Evolutionary conservation across 1,284 basidiomycete genomes (phyloP), one percentile per base, ranked within the genome.

Genomic region (Vanrija humicola): DNA sequence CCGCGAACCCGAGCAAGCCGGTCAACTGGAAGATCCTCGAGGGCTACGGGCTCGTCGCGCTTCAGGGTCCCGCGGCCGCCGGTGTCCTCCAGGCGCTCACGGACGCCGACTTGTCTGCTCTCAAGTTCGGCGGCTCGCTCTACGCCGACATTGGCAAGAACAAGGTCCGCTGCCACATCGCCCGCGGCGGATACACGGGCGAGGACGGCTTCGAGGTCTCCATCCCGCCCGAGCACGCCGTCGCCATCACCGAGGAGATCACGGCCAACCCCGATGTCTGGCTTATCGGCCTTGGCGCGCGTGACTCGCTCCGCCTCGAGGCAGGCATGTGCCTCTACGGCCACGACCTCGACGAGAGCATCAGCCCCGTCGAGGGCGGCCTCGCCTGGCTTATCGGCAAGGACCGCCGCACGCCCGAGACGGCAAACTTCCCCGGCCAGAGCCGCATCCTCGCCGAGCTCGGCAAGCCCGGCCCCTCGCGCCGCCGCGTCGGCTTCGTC

Each of bases 141-240:
- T 90, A 85, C 65, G 82, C 90, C 18, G 82, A 86, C 1, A 82
- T 96, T 59, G 70, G 62, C 83, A 55, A 64, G 62, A 63, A 66
- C 34, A 66, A 86, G 1, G 86, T 90, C 62, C 85, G 87, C 64
- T 81, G 92, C 56, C 96, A 98, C 72, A 85, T 98, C 38, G 90
- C 93, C 9, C 85, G 95, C n/a, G 91, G 91, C 21, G 95, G 96
- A 5, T 99, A 99, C 78, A 98, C 96, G 0, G 95, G 96, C 34
- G 96, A 99, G 78, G 95, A 99, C 74, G 96, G 95, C 0, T 98
- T 98, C 64, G 95, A 98, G 81, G 92, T 98, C 67, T 96, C 92
- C 3, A 88, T 97, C 46, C 90, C 91, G 1, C 89, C 90, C 1
- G 79, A 82, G 10, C 80, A 87, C 47, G 87, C 91, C 0, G 80